Conservation (phyloP, 257 asterid genomes). For the Scutellaria galericulata region DNA sequence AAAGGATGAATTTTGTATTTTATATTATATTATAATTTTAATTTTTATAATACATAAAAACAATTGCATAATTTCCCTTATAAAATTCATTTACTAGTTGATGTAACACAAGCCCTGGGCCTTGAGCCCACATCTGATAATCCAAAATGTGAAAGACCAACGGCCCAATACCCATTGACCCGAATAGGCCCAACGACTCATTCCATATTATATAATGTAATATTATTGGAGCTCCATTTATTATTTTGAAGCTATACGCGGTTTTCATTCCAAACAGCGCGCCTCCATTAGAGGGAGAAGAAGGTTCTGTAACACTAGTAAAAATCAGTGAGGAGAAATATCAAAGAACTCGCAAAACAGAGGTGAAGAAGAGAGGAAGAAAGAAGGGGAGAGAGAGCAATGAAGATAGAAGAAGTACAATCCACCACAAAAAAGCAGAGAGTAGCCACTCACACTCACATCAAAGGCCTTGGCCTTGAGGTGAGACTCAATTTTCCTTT, state of each 20-base stretch:
- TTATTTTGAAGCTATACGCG: neutral
- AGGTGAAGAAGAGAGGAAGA: neutral
- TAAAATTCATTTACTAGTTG: no score
- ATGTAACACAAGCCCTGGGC: no score
- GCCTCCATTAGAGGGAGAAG: conserved; percentile 30
- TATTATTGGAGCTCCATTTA: no score
- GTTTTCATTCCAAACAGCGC: conserved; percentile 24
- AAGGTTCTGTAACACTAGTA: conserved; percentile 6
- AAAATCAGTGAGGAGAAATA: neutral
- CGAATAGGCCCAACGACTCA: conserved; percentile 2
- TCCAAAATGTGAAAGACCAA: neutral
- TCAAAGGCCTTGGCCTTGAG: conserved; percentile 67
- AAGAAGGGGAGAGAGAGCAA: conserved; percentile 11
- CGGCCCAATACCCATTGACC: neutral
- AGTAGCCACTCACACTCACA: conserved; percentile 62
- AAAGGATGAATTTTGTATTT: neutral
- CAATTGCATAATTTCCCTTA: no score
- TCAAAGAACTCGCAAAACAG: neutral
- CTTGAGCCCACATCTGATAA: no score
- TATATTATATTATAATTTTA: no score
- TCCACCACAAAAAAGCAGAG: conserved; percentile 62
- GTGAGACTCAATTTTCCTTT: conserved; percentile 12
- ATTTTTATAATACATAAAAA: no score
- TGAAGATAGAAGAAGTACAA: conserved; percentile 65
- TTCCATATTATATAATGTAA: no score